Percentiles rank a stretch among this genome's conserved stretches.
These are phyloP conservation scores for Diaporthe sp. DNA, from an alignment of 2,329 filamentous ascomycete species.

Conservation along the genomic window DNA sequence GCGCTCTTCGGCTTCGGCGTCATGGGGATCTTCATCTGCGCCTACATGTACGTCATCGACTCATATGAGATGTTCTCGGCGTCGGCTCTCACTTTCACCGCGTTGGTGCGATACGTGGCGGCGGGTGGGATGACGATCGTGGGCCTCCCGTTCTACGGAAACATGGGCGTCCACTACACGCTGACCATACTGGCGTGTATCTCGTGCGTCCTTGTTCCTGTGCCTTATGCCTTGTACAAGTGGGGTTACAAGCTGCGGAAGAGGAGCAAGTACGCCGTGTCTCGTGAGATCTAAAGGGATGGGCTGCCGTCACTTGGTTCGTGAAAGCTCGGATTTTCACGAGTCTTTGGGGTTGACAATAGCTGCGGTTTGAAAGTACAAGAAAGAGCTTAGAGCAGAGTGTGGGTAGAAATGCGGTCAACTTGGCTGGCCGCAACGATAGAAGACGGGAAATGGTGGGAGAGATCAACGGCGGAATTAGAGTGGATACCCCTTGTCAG, in stretches of 20 bases:
- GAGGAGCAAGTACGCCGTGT: slow-evolving; percentile 37
- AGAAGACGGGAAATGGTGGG: too few relatives aligned
- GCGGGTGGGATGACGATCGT: slow-evolving; percentile 52
- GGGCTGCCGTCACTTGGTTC: background rate
- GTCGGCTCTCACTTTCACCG: slow-evolving; percentile 49
- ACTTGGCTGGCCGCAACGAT: too few relatives aligned
- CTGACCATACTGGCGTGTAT: slow-evolving; percentile 50
- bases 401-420: background rate
- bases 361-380: too few relatives aligned
- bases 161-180: slow-evolving; percentile 49
- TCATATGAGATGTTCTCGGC: slow-evolving; percentile 51
- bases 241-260: slow-evolving; percentile 40
- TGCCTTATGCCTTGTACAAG: slow-evolving; percentile 47
- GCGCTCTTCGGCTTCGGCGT: slow-evolving; percentile 59
- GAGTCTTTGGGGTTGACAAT: background rate
- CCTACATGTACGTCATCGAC: slow-evolving; percentile 54
- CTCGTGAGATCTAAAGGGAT: slow-evolving; percentile 20
- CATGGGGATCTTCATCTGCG: slow-evolving; percentile 53
- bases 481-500: slow-evolving; percentile 2
- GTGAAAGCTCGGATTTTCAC: too few relatives aligned
- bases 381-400: background rate
- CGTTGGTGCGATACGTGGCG: slow-evolving; percentile 47
- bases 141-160: slow-evolving; percentile 50
- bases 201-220: slow-evolving; percentile 45
- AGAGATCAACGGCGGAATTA: background rate